Evolutionary conservation across 169 alveolate species (phyloP).

Genomic region (Cytauxzoon felis): DNA sequence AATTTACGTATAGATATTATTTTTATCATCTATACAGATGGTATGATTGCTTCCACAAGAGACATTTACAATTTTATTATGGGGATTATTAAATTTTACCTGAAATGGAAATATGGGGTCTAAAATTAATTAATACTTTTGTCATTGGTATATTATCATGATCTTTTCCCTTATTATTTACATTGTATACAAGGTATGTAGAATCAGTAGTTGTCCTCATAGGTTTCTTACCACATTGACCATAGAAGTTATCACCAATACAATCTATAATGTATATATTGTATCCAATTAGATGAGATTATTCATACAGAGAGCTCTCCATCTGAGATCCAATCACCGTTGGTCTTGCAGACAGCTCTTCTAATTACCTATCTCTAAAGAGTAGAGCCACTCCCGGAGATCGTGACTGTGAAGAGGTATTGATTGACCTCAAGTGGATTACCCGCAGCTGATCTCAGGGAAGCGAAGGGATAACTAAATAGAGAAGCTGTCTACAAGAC

Average conservation of each 20-base stretch:
- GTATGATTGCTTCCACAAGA: slow-evolving; percentile 60
- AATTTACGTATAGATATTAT: slow-evolving; percentile 53
- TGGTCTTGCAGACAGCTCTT: too few species aligned
- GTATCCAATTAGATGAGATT: too few species aligned
- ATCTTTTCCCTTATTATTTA: neutral
- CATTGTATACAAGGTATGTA: slow-evolving; percentile 9
- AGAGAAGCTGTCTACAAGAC: too few species aligned
- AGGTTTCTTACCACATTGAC: slow-evolving; percentile 60
- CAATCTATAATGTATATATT: slow-evolving; percentile 18
- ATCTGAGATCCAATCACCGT: too few species aligned
- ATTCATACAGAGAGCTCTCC: too few species aligned
- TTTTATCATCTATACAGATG: slow-evolving; percentile 34
- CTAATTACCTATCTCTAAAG: too few species aligned
- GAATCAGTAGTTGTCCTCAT: neutral
- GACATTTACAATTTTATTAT: slow-evolving; percentile 20
- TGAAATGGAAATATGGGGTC: neutral
- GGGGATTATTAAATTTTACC: slow-evolving; percentile 43
- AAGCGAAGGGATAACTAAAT: too few species aligned
- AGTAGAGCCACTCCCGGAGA: too few species aligned
- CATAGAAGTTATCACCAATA: slow-evolving; percentile 47
- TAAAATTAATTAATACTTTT: neutral
- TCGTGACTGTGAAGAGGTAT: too few species aligned
- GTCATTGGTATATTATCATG: slow-evolving; percentile 11
- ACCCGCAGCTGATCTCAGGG: too few species aligned
- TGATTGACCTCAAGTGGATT: too few species aligned